phyloP scores from a whole-genome alignment of 495 filamentous ascomycete genomes.

The Penicillium longicatenatum region DNA sequence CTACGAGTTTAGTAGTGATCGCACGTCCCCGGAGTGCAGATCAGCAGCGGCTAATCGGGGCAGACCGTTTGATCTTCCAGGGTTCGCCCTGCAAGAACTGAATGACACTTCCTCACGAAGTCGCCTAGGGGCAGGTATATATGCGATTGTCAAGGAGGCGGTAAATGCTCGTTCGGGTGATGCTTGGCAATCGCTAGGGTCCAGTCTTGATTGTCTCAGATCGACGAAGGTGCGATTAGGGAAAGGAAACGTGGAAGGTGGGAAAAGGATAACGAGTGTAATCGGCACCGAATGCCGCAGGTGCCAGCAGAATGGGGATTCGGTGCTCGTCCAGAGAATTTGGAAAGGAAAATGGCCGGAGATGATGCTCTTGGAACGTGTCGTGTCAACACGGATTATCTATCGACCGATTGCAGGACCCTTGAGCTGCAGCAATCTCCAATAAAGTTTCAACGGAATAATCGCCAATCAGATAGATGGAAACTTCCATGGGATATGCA shows the following conservation, averaged over 20 bases:
- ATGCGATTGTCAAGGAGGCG: slow-evolving; percentile 2
- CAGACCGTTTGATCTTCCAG: slow-evolving; percentile 10
- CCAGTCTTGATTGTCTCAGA: neutral
- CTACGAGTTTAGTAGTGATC: slow-evolving; percentile 1
- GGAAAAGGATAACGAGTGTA: slow-evolving; percentile 54
- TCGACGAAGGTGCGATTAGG: neutral
- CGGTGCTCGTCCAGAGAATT: slow-evolving; percentile 6
- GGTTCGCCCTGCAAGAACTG: neutral
- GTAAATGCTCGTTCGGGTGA: slow-evolving; percentile 1
- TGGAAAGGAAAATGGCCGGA: slow-evolving; percentile 4
- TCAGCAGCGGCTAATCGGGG: slow-evolving; percentile 10
- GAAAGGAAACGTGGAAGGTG: neutral
- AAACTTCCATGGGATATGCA: neutral
- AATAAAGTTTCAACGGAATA: too few relatives aligned
- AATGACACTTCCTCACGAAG: neutral
- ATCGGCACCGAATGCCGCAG: slow-evolving; percentile 58
- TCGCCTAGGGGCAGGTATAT: neutral
- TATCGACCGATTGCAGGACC: slow-evolving; percentile 1
- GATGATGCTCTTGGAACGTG: slow-evolving; percentile 16
- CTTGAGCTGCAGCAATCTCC: slow-evolving; percentile 1
- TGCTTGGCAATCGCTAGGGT: slow-evolving; percentile 4
- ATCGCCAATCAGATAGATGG: neutral
- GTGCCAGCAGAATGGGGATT: slow-evolving; percentile 14
- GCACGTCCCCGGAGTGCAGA: slow-evolving; percentile 18
- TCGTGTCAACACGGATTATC: slow-evolving; percentile 21